Percentiles rank a stretch among this genome's conserved stretches.
Conservation (phyloP, 2,329 filamentous ascomycete species). For the Aspergillus sp. region DNA sequence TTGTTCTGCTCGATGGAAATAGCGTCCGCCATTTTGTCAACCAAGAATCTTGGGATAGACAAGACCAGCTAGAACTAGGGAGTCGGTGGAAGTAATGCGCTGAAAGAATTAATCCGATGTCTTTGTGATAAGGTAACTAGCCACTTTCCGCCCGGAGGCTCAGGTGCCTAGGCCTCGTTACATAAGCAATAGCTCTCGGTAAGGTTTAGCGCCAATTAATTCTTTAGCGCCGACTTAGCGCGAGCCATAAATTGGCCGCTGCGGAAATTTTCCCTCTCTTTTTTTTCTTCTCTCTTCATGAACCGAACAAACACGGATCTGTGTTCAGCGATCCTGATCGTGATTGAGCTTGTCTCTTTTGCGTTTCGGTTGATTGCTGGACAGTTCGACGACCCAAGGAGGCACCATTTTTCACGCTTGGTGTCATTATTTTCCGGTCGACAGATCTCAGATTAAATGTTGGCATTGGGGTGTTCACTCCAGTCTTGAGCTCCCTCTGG, state of each 20-base stretch:
- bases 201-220: conserved; percentile 21
- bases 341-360: conserved; percentile 31
- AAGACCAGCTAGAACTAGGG: not conserved
- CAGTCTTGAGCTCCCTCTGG: conserved; percentile 67
- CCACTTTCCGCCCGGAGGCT: not conserved
- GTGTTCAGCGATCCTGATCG: conserved; percentile 78
- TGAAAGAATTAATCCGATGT: not conserved
- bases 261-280: conserved; percentile 38
- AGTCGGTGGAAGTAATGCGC: not conserved
- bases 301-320: conserved; percentile 65
- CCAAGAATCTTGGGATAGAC: not conserved
- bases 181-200: conserved; percentile 18
- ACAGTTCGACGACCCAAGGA: conserved; percentile 87
- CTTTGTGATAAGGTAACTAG: not conserved
- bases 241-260: conserved; percentile 23
- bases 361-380: conserved; percentile 74
- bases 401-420: conserved; percentile 61
- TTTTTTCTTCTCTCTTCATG: conserved; percentile 36
- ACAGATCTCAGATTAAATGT: conserved; percentile 84
- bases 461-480: conserved; percentile 50
- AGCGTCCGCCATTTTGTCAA: conserved; percentile 49
- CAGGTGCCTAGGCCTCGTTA: conserved; percentile 12
- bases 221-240: conserved; percentile 28
- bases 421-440: conserved; percentile 87
- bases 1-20: conserved; percentile 91